Percentiles rank a stretch among this genome's conserved stretches.
These are phyloP conservation scores for Rehmannia glutinosa DNA, from an alignment of 257 asterid genomes.

Conservation along the genomic window DNA sequence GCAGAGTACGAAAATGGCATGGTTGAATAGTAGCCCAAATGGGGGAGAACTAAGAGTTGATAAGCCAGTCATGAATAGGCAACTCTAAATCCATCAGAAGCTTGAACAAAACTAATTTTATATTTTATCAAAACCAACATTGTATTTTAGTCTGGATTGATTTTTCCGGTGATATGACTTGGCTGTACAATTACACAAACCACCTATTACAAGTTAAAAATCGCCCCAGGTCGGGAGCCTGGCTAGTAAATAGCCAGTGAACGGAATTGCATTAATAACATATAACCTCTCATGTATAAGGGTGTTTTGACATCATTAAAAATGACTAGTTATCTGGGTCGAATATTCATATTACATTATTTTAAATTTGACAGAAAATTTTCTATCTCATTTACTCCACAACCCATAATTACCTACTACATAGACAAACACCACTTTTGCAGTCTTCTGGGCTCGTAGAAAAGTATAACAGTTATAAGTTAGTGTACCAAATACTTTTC, in stretches of 20 bases:
- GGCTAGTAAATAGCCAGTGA: not conserved
- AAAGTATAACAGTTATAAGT: not conserved
- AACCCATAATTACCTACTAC: not conserved
- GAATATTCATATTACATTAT: not conserved
- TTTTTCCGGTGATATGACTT: not conserved
- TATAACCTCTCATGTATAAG: not conserved
- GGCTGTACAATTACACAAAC: not conserved
- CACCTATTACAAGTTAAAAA: not conserved
- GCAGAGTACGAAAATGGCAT: not conserved
- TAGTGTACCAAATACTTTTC: not conserved
- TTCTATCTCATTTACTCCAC: not conserved
- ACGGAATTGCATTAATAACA: not conserved
- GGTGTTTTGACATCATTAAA: not conserved
- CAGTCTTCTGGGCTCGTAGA: not conserved
- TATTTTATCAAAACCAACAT: not conserved
- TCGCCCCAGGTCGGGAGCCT: not conserved
- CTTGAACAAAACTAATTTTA: not conserved
- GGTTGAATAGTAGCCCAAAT: no score
- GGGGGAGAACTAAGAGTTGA: not conserved
- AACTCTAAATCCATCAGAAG: constrained; percentile 6
- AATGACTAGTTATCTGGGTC: not conserved
- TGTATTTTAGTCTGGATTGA: not conserved
- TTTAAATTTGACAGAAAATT: not conserved
- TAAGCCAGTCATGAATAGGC: not conserved
- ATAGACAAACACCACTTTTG: not conserved